Conservation (phyloP, 371 early-diverging fungal species). For the Aphelidium insulamus region DNA sequence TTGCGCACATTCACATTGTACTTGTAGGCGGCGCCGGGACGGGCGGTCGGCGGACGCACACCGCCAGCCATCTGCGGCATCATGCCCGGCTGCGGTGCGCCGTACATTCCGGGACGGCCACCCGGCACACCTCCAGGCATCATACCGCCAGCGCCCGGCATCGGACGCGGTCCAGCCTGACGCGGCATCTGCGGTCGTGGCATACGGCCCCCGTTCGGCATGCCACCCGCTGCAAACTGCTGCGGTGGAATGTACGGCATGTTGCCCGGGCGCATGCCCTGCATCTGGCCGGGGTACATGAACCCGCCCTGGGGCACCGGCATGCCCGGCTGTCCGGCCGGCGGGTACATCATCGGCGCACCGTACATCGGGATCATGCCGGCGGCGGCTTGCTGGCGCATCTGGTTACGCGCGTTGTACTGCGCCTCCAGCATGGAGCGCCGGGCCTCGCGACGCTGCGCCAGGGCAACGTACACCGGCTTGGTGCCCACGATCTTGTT, state of each 20-base stretch:
- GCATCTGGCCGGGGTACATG: constrained; percentile 17
- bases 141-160: constrained; percentile 18
- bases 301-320: constrained; percentile 20
- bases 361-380: constrained; percentile 8
- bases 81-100: not conserved
- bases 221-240: too few species aligned
- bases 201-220: too few species aligned
- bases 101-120: constrained; percentile 1
- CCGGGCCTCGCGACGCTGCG: constrained; percentile 92
- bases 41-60: too few species aligned
- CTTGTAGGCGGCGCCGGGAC: constrained; percentile 25
- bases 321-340: constrained; percentile 2
- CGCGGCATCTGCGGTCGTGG: too few species aligned
- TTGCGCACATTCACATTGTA: constrained; percentile 26
- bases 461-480: constrained; percentile 93
- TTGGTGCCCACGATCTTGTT: constrained; percentile 75
- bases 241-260: too few species aligned
- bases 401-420: constrained; percentile 71
- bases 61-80: not conserved
- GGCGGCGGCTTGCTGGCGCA: constrained; percentile 21
- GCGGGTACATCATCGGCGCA: constrained; percentile 3
- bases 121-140: constrained; percentile 8
- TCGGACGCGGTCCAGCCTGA: constrained; percentile 4
- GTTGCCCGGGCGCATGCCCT: too few species aligned
- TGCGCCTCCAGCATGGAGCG: constrained; percentile 79